A percentile compares a stretch with the other conserved stretches of the same genome.
These are phyloP conservation scores for Pichia sp. DNA, from an alignment of 1,139 yeast species.

Conservation along the genomic window DNA sequence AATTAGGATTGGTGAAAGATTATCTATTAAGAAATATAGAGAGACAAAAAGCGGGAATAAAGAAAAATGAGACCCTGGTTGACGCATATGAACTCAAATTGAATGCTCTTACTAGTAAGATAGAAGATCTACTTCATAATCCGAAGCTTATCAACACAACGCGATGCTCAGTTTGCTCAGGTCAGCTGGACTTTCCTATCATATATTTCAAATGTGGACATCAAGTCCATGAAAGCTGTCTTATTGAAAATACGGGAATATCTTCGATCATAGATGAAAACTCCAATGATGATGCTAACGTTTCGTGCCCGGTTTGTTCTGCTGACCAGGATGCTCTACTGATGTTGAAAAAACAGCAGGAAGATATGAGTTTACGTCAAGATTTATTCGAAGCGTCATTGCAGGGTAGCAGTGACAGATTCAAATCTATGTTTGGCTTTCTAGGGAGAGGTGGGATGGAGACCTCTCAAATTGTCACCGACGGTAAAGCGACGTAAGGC, in stretches of 20 bases:
- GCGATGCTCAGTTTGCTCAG: conserved; percentile 63
- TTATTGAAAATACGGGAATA: conserved; percentile 28
- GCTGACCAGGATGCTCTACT: conserved; percentile 64
- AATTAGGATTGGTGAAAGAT: conserved; percentile 60
- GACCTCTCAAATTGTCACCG: conserved; percentile 18
- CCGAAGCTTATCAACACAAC: conserved; percentile 61
- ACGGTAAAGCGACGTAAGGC: neutral
- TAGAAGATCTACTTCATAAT: conserved; percentile 48
- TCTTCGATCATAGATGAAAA: conserved; percentile 9
- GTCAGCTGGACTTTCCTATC: conserved; percentile 70
- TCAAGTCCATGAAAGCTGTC: conserved; percentile 80
- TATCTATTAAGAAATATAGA: conserved; percentile 62
- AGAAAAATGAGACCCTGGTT: conserved; percentile 62
- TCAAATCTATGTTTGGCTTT: conserved; percentile 73
- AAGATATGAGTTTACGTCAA: conserved; percentile 54
- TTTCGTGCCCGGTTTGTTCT: conserved; percentile 67
- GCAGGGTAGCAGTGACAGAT: conserved; percentile 57
- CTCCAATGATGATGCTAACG: conserved; percentile 1
- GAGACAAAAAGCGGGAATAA: conserved; percentile 59
- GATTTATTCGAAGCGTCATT: conserved; percentile 61
- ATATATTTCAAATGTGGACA: conserved; percentile 86
- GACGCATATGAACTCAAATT: conserved; percentile 69
- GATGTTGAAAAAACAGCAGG: conserved; percentile 56
- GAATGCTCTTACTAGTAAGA: conserved; percentile 45
- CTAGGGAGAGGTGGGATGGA: conserved; percentile 87